Evolutionary conservation across 192 early-diverging fungal species (phyloP).

Genomic region (Coemansia nantahalensis): DNA sequence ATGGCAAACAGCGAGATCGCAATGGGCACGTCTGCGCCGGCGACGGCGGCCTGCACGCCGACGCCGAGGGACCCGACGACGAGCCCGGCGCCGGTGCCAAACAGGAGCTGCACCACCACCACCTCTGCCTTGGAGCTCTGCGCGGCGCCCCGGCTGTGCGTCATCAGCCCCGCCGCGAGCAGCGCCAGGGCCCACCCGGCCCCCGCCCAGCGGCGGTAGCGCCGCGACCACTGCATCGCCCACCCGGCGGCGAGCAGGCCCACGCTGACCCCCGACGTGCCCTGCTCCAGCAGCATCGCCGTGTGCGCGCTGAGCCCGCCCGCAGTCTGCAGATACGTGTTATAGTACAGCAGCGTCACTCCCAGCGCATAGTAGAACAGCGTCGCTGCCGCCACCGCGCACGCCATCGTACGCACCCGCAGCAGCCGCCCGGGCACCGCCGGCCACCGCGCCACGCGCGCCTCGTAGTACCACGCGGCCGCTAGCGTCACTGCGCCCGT

Average conservation of each 20-base stretch:
- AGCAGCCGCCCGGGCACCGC: constrained; percentile 50
- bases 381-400: constrained; percentile 29
- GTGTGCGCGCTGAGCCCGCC: constrained; percentile 32
- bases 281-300: constrained; percentile 46
- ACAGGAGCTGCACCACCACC: constrained; percentile 34
- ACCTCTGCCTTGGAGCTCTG: constrained; percentile 42
- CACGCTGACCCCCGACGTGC: constrained; percentile 33
- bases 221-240: constrained; percentile 44
- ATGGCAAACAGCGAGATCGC: constrained; percentile 47
- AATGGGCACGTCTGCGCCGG: constrained; percentile 32
- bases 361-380: constrained; percentile 45
- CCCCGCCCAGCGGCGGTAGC: constrained; percentile 48
- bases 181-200: constrained; percentile 43
- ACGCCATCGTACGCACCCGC: constrained; percentile 41
- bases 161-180: constrained; percentile 43
- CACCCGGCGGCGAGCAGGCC: constrained; percentile 46
- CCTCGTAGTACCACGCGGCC: constrained; percentile 57
- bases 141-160: too few species aligned
- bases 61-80: constrained; percentile 47
- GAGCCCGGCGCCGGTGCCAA: constrained; percentile 40
- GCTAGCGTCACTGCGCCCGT: constrained; percentile 23
- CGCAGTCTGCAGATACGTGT: constrained; percentile 42
- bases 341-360: constrained; percentile 46
- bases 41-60: constrained; percentile 41
- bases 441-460: constrained; percentile 63